Evolutionary conservation across 352 stramenopile genomes (phyloP).

Genomic region (Phytophthora constricta): DNA sequence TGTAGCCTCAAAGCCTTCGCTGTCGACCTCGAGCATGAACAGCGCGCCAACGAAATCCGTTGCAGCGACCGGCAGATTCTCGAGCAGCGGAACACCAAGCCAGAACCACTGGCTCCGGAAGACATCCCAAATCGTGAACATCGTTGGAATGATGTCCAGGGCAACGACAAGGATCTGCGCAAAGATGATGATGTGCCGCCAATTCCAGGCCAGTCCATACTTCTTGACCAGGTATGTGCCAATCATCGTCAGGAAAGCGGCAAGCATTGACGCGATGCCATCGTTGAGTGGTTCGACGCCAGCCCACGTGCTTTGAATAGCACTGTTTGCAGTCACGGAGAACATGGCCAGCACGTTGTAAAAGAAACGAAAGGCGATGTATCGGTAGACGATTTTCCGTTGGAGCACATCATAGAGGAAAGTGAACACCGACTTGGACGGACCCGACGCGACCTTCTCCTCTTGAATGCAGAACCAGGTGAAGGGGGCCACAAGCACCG

Average conservation of each 20-base stretch:
- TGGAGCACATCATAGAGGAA: constrained; percentile 57
- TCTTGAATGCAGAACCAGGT: constrained; percentile 61
- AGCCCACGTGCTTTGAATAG: constrained; percentile 67
- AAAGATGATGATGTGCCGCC: constrained; percentile 50
- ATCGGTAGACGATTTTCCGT: constrained; percentile 51
- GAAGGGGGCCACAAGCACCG: constrained; percentile 47
- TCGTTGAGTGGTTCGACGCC: constrained; percentile 70
- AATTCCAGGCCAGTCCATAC: constrained; percentile 61
- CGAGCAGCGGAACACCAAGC: constrained; percentile 61
- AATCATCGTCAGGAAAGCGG: constrained; percentile 47
- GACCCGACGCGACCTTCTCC: constrained; percentile 30
- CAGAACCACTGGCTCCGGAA: constrained; percentile 76
- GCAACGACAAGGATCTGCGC: constrained; percentile 52
- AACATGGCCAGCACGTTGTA: constrained; percentile 56
- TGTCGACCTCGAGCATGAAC: constrained; percentile 63
- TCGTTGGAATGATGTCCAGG: constrained; percentile 53
- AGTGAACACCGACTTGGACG: constrained; percentile 43
- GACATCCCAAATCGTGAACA: constrained; percentile 75
- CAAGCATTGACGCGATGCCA: constrained; percentile 57
- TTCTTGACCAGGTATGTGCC: constrained; percentile 45
- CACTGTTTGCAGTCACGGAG: constrained; percentile 52
- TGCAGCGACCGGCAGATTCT: constrained; percentile 52
- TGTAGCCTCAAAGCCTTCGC: constrained; percentile 57
- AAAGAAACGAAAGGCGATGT: constrained; percentile 66
- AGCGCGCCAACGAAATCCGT: constrained; percentile 52